These are phyloP conservation scores for Blastosporella zonata DNA, from an alignment of 1,284 basidiomycete genomes.

Conservation along the genomic window DNA sequence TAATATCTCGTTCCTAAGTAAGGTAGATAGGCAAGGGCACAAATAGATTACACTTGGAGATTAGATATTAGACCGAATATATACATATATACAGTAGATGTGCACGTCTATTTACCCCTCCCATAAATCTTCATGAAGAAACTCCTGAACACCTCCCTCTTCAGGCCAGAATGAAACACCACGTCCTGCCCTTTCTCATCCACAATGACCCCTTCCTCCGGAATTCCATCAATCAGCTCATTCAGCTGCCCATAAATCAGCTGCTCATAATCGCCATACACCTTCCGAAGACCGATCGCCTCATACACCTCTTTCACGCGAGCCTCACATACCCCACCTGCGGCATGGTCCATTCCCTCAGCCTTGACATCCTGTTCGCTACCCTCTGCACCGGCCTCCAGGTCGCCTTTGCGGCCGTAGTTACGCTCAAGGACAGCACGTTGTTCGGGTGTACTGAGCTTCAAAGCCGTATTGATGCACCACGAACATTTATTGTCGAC, in stretches of 20 bases:
- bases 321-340: conserved; percentile 38
- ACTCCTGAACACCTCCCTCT: conserved; percentile 76
- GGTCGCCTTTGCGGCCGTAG: conserved; percentile 81
- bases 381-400: conserved; percentile 28
- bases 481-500: conserved; percentile 98
- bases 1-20: too few species aligned
- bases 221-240: conserved; percentile 66
- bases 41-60: too few species aligned
- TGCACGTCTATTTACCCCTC: conserved; percentile 69
- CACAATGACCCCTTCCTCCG: conserved; percentile 42
- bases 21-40: too few species aligned
- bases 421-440: conserved; percentile 65
- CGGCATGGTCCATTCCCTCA: conserved; percentile 23
- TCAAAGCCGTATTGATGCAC: conserved; percentile 91
- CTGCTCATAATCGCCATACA: conserved; percentile 79
- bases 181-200: conserved; percentile 30
- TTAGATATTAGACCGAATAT: neutral
- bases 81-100: too few species aligned
- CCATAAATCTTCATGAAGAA: conserved; percentile 93
- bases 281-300: conserved; percentile 64
- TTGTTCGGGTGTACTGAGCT: conserved; percentile 52
- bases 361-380: conserved; percentile 81
- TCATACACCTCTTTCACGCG: conserved; percentile 77
- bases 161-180: conserved; percentile 42
- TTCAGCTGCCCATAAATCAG: conserved; percentile 66